Base-by-base conservation (phyloP, 108 stramenopile species). In the Cyclotella baltica region DNA sequence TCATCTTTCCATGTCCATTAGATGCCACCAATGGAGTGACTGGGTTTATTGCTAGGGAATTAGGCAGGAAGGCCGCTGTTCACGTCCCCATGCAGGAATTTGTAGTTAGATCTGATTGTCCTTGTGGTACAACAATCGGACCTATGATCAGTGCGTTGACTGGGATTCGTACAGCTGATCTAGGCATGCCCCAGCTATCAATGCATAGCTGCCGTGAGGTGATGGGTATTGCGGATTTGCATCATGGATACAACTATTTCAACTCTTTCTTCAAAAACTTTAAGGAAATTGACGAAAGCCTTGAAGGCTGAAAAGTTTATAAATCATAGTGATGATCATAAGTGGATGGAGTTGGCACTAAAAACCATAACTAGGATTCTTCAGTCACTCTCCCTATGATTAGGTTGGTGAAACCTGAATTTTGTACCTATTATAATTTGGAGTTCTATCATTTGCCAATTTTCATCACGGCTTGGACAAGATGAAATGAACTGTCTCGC, bases 61-160 rank as follows among this genome's bases (percentile, higher is more conserved):
- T 96, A 10, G 92, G 86, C 40, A 83, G 92, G 38, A 85, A 87
- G 62, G 86, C 78, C 20, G 48, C 23, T 29, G 77, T 81, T 43
- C 52, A 88, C 38, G 63, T 66, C 28, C 88, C 93, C 4, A 37
- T 90, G 30, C 93, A 91, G 72, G 93, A 91, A 53, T 91, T 89
- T 61, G 87, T 88, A 27, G 96, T 97, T 9, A 80, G 95, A 31
- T 92, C 90, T 57, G 98, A 97, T 70, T 96, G 94, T 72, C 90
- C 90, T 29, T 98, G 98, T 73, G 98, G 98, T 29, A 79, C 85
- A 33, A 98, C 98, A 46, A 98, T 98, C 69, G 98, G 98, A 3
- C 98, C 98, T 1, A 94, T 93, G 36, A 73, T 97, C 22, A 82
- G 88, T 36, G 86, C 95, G n/a, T 48, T 67, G 51, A 91, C 93